Conservation (phyloP, 1,284 basidiomycete genomes). For the Tilletia caries region DNA sequence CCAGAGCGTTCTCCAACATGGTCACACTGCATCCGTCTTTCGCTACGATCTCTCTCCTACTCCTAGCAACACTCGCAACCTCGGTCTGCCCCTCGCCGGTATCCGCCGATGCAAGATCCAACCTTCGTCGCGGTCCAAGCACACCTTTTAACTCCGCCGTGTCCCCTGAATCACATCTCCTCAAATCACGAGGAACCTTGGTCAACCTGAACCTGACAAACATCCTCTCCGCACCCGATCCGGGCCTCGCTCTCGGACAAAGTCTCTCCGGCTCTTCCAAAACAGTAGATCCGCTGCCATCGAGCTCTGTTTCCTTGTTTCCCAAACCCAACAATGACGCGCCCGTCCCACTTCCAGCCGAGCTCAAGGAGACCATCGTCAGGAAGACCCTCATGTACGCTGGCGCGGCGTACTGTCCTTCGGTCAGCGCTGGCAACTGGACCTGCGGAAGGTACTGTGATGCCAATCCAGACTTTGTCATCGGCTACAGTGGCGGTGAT, state of each 20-base stretch:
- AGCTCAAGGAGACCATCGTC: background rate
- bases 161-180: too few relatives aligned
- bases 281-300: slow-evolving; percentile 3
- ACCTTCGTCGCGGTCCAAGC: too few relatives aligned
- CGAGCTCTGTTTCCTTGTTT: too few relatives aligned
- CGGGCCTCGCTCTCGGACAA: background rate
- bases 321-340: background rate
- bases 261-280: background rate
- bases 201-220: background rate
- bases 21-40: too few relatives aligned
- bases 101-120: too few relatives aligned
- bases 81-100: too few relatives aligned
- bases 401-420: slow-evolving; percentile 1
- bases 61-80: too few relatives aligned
- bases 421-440: background rate
- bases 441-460: slow-evolving; percentile 6
- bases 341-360: background rate
- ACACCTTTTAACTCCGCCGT: too few relatives aligned
- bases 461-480: background rate
- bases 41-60: too few relatives aligned
- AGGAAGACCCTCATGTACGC: background rate
- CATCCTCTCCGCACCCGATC: background rate
- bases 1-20: too few relatives aligned
- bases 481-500: background rate
- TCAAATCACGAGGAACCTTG: background rate